Percentiles rank a stretch among this genome's conserved stretches.
These are phyloP conservation scores for Trichophyton verrucosum DNA, from an alignment of 2,329 filamentous ascomycete species.

Conservation along the genomic window DNA sequence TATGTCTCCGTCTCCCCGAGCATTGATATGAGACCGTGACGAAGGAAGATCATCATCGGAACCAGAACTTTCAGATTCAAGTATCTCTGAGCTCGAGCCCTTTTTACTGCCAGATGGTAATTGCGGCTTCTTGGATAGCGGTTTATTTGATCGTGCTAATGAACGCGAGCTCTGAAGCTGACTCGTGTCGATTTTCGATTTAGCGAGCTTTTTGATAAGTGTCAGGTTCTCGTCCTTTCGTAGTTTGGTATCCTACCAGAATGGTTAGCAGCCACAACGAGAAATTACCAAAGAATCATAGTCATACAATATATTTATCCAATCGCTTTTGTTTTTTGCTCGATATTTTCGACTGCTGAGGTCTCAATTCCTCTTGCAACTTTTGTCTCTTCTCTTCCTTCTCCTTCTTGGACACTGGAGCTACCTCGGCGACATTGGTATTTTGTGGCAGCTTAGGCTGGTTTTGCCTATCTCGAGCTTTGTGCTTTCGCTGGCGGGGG, in stretches of 20 bases:
- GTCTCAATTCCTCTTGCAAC: constrained; percentile 43
- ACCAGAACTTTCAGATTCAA: constrained; percentile 2
- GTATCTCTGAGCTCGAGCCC: neutral
- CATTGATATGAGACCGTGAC: constrained; percentile 22
- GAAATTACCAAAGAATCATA: neutral
- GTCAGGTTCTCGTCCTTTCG: constrained; percentile 85
- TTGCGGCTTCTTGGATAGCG: constrained; percentile 33
- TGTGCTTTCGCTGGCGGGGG: constrained; percentile 48
- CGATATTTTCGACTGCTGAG: constrained; percentile 45
- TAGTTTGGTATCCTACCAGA: constrained; percentile 63
- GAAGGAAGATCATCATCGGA: constrained; percentile 43
- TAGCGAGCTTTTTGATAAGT: constrained; percentile 62
- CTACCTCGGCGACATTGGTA: constrained; percentile 31
- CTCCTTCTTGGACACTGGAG: constrained; percentile 39
- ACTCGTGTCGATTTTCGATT: constrained; percentile 67
- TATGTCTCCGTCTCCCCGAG: neutral
- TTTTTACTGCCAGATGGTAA: neutral
- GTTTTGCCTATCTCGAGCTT: constrained; percentile 27
- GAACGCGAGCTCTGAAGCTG: constrained; percentile 65
- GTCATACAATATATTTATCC: constrained; percentile 53
- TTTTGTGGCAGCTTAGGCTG: constrained; percentile 30
- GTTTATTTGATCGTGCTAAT: constrained; percentile 57
- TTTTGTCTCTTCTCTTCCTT: constrained; percentile 41
- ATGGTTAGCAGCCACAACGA: constrained; percentile 3
- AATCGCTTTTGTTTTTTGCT: constrained; percentile 55